These are phyloP conservation scores for Coffea eugenioides DNA, from an alignment of 257 asterid genomes.

Conservation along the genomic window DNA sequence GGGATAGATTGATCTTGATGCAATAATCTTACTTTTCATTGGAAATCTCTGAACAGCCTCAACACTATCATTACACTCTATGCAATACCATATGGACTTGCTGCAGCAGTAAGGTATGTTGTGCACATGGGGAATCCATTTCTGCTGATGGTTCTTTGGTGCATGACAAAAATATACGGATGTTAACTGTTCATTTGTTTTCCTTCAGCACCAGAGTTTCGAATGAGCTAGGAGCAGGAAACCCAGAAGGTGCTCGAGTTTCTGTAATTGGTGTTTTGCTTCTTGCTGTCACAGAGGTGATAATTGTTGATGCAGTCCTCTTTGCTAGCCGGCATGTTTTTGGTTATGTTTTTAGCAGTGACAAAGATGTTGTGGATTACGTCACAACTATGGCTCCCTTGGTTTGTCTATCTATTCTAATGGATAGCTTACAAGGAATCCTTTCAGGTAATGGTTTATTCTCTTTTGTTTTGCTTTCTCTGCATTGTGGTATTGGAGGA, in stretches of 20 bases:
- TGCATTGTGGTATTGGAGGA: too few relatives aligned
- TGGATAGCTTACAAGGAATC: constrained; percentile 53
- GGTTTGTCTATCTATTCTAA: constrained; percentile 38
- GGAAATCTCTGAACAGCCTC: constrained; percentile 28
- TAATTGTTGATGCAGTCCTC: constrained; percentile 22
- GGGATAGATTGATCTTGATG: too few relatives aligned
- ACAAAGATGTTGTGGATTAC: constrained; percentile 45
- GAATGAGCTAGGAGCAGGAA: constrained; percentile 65
- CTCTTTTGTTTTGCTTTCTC: too few relatives aligned
- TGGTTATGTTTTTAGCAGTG: constrained; percentile 45
- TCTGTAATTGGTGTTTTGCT: constrained; percentile 36
- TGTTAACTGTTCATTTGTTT: background rate
- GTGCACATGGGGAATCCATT: background rate
- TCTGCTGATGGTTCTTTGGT: too few relatives aligned
- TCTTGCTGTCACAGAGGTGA: constrained; percentile 34
- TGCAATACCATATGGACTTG: constrained; percentile 54
- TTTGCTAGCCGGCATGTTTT: constrained; percentile 30
- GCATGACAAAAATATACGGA: too few relatives aligned
- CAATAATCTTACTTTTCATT: too few relatives aligned
- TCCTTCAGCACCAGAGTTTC: constrained; percentile 56
- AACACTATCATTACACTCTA: constrained; percentile 53
- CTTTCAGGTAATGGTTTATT: constrained; percentile 40
- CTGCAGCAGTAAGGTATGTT: constrained; percentile 60
- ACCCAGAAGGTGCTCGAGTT: constrained; percentile 40
- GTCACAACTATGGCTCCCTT: constrained; percentile 50